phyloP scores from a whole-genome alignment of 2,329 filamentous ascomycete species.

The Epichloe elymi region DNA sequence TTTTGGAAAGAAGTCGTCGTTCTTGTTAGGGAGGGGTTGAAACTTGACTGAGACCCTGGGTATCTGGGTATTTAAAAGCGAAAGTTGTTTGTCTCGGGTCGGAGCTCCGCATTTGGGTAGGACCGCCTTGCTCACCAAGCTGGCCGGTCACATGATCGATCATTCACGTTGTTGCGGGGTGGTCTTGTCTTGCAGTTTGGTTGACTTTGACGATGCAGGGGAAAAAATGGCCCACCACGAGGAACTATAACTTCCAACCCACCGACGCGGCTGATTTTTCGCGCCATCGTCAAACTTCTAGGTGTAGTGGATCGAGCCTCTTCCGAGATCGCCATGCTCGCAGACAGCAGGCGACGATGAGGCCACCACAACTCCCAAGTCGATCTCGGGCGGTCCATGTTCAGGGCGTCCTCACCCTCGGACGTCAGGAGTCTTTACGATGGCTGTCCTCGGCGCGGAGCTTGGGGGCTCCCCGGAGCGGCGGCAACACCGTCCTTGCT shows the following conservation, averaged over 20 bases:
- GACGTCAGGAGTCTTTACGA: slow-evolving; percentile 10
- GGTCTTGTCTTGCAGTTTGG: no score
- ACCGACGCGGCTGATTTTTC: neutral
- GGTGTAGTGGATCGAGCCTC: neutral
- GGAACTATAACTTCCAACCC: neutral
- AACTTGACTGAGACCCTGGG: no score
- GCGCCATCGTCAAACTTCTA: neutral
- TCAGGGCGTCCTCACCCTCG: slow-evolving; percentile 11
- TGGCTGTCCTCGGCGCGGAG: slow-evolving; percentile 19
- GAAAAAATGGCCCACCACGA: neutral
- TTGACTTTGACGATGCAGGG: no score
- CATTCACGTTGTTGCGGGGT: no score
- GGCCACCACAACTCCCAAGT: slow-evolving; percentile 19
- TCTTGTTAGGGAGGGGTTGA: no score
- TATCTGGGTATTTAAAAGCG: no score
- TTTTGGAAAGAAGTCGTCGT: no score
- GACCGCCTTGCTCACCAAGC: neutral
- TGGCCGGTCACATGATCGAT: slow-evolving; percentile 4
- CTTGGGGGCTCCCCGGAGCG: slow-evolving; percentile 13
- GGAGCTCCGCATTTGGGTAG: neutral
- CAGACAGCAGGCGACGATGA: slow-evolving; percentile 18
- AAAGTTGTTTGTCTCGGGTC: neutral
- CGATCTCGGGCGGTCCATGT: slow-evolving; percentile 15
- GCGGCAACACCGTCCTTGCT: slow-evolving; percentile 6
- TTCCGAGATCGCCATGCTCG: slow-evolving; percentile 14